Base-by-base conservation (phyloP, 768 basidiomycete species). In the Psilocybe cubensis region DNA sequence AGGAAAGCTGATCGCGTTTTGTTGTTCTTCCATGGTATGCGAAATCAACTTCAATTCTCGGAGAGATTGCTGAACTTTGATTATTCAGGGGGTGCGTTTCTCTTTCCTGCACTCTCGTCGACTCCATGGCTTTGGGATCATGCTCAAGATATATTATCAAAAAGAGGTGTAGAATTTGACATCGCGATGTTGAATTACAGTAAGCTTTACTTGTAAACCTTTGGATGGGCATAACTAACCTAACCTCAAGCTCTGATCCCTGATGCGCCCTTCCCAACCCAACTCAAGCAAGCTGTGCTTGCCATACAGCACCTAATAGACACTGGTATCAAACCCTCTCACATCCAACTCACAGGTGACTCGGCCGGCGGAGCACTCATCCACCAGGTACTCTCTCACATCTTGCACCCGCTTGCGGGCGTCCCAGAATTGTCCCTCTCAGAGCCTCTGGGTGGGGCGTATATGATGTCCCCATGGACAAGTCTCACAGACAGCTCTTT, bases 361-460 rank as follows among this genome's bases (percentile, higher is more conserved):
- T 74, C 75, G 8, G 73, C 74, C 3, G 74, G 74, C 7, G 74
- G 57, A 0, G 67, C 72, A 49, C 68, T 76, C 48, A 62, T 67
- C 10, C 58, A 72, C 11, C 62, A 67, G 50, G 53, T 72, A 40
- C 53, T 74, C 21, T 69, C 71, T 0, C 70, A 73, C 48, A 60
- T 70, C 17, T 66, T 74, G 5, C 73, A 72, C 47, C 74, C 74
- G 2, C 59, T 67, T 10, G 28, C 56, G 12, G 43, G 35, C 12
- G 40, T 57, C 11, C 18, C 45, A 3, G 47, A 52, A 0, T 65
- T 41, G 7, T 17, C 18, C 40, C 20, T 20, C 27, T 21, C 21
- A 33, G 52, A 38, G 0, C 46, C 66, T 3, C 52, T 75, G 21
- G 18, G 65, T 10, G 66, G 70, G 3, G 63, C 59, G 4, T 68